Percentiles rank a stretch among this genome's conserved stretches.
Conservation (phyloP, 306 rosid species). For the Datisca glomerata region DNA sequence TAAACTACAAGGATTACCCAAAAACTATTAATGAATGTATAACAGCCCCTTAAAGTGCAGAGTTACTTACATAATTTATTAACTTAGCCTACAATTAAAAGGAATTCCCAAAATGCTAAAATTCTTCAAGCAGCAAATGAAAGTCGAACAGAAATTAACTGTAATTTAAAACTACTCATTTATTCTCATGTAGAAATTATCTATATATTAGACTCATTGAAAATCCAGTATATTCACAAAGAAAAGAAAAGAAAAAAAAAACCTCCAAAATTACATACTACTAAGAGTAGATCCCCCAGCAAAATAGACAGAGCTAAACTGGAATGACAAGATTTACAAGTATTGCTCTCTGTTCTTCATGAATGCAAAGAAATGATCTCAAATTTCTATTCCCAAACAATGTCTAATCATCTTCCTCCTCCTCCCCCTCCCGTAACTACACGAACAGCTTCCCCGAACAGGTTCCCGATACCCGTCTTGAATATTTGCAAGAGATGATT, state of each 20-base stretch:
- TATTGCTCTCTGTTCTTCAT: constrained; percentile 43
- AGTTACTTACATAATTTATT: too few species aligned
- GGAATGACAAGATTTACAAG: constrained; percentile 48
- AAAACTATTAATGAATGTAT: too few species aligned
- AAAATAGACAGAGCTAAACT: constrained; percentile 30
- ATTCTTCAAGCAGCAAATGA: too few species aligned
- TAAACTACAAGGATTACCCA: too few species aligned
- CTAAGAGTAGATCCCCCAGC: constrained; percentile 30
- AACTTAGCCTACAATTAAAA: too few species aligned
- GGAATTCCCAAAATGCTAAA: too few species aligned
- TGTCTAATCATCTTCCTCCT: neutral
- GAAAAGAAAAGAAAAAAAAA: too few species aligned
- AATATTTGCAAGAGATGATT: constrained; percentile 5
- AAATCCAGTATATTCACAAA: constrained; percentile 36
- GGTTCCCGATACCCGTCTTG: constrained; percentile 16
- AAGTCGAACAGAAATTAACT: too few species aligned
- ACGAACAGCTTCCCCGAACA: constrained; percentile 13
- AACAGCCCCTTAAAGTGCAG: too few species aligned
- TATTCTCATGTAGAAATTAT: too few species aligned
- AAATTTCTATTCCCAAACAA: constrained; percentile 37
- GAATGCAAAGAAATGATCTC: constrained; percentile 40
- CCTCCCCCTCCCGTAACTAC: constrained; percentile 22
- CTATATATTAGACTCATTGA: neutral
- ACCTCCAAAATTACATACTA: constrained; percentile 31
- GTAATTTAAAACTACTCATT: too few species aligned